phyloP scores from a whole-genome alignment of 2,329 filamentous ascomycete genomes.

The Phialocephala subalpina region DNA sequence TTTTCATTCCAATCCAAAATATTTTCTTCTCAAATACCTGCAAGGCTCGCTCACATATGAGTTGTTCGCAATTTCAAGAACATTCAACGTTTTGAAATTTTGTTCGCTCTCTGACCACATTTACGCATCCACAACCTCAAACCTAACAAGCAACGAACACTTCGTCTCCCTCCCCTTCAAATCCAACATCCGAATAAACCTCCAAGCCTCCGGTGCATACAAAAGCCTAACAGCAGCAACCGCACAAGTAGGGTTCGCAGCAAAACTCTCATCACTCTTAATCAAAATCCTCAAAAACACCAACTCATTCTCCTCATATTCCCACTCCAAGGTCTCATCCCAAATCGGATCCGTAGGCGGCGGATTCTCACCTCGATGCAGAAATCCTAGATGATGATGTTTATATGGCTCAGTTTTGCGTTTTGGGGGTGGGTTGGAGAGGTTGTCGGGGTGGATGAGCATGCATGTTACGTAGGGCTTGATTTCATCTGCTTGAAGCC shows the following conservation, averaged over 20 bases:
- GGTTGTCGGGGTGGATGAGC: slow-evolving; percentile 64
- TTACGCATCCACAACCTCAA: slow-evolving; percentile 59
- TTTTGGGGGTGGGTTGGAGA: slow-evolving; percentile 60
- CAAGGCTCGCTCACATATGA: too few species aligned
- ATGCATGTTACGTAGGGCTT: slow-evolving; percentile 72
- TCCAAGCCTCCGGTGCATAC: slow-evolving; percentile 66
- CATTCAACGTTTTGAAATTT: too few species aligned
- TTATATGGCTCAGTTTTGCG: slow-evolving; percentile 68
- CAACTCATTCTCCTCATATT: slow-evolving; percentile 72
- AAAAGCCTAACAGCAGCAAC: slow-evolving; percentile 66
- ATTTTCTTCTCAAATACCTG: background rate
- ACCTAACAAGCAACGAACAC: slow-evolving; percentile 67
- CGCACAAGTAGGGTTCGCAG: slow-evolving; percentile 67
- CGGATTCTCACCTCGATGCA: slow-evolving; percentile 67
- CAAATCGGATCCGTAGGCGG: slow-evolving; percentile 68
- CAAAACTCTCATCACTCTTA: slow-evolving; percentile 72
- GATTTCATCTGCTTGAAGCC: slow-evolving; percentile 59
- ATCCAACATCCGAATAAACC: slow-evolving; percentile 70
- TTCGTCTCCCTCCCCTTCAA: slow-evolving; percentile 69
- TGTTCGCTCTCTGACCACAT: background rate
- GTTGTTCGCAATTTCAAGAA: too few species aligned
- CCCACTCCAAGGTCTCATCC: slow-evolving; percentile 73
- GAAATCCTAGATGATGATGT: slow-evolving; percentile 63
- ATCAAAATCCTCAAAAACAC: slow-evolving; percentile 70
- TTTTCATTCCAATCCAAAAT: background rate